These are phyloP conservation scores for Lagenidium giganteum DNA, from an alignment of 352 stramenopile species.

Conservation along the genomic window DNA sequence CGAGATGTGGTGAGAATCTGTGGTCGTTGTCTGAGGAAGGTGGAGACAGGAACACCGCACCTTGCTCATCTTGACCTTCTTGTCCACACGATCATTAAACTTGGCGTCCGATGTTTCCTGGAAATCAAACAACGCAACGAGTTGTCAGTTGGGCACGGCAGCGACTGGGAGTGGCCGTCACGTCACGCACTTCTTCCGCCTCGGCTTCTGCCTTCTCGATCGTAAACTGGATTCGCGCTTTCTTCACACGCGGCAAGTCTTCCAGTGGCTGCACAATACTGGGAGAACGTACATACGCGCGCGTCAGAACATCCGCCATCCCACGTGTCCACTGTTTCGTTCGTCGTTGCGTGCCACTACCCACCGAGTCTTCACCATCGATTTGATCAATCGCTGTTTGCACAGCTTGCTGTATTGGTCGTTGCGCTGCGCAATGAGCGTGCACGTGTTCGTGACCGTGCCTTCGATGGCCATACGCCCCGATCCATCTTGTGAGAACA, in stretches of 20 bases:
- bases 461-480: conserved; percentile 85
- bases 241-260: conserved; percentile 72
- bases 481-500: conserved; percentile 82
- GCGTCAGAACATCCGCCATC: too few species aligned
- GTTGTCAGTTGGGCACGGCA: too few species aligned
- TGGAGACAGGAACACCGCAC: conserved; percentile 22
- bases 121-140: too few species aligned
- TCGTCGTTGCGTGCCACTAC: background rate
- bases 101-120: conserved; percentile 49
- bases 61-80: conserved; percentile 90
- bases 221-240: conserved; percentile 76
- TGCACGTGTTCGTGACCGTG: conserved; percentile 83
- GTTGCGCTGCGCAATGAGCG: conserved; percentile 78
- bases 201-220: conserved; percentile 74
- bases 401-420: conserved; percentile 83
- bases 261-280: conserved; percentile 76
- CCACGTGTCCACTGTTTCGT: background rate
- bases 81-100: conserved; percentile 65
- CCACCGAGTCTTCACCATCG: conserved; percentile 78
- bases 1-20: background rate
- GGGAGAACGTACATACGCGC: too few species aligned
- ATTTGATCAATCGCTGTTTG: conserved; percentile 82
- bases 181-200: conserved; percentile 51
- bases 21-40: background rate
- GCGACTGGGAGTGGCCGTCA: too few species aligned